Percentiles rank a stretch among this genome's conserved stretches.
Evolutionary conservation across 23 red algal species (phyloP).

Genomic region (Gracilaria gracilis): DNA sequence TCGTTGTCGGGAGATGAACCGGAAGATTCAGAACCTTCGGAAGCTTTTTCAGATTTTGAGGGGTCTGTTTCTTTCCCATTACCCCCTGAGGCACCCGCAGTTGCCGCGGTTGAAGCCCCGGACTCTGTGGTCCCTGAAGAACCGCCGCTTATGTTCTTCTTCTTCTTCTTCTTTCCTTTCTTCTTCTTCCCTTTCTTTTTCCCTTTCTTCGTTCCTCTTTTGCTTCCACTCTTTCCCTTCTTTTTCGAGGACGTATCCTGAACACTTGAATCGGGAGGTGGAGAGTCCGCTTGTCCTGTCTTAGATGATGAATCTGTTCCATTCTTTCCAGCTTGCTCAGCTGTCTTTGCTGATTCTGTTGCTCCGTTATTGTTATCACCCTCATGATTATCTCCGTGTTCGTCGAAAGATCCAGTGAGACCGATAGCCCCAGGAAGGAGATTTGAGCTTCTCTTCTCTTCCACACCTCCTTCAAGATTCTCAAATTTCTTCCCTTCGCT

Average conservation of each 20-base stretch:
- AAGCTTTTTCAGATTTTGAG: not conserved
- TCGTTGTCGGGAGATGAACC: not conserved
- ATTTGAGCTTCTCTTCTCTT: constrained; percentile 39
- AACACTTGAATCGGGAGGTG: not conserved
- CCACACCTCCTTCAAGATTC: not conserved
- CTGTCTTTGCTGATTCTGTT: not conserved
- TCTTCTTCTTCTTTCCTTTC: constrained; percentile 43
- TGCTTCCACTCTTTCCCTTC: not conserved
- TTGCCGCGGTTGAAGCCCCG: not conserved
- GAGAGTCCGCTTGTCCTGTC: not conserved
- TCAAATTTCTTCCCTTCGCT: constrained; percentile 67
- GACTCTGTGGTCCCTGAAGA: not conserved
- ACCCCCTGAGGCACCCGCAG: not conserved
- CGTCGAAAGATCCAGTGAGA: constrained; percentile 50
- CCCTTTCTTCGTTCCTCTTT: constrained; percentile 9
- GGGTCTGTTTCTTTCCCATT: not conserved
- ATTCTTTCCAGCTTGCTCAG: not conserved
- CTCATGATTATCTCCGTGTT: constrained; percentile 10
- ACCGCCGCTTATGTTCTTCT: constrained; percentile 21
- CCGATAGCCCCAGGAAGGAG: constrained; percentile 62
- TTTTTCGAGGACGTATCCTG: not conserved
- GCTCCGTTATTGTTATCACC: not conserved
- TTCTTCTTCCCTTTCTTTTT: constrained; percentile 27
- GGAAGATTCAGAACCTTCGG: not conserved
- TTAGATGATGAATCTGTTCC: not conserved